Percentiles rank a stretch among this genome's conserved stretches.
These are phyloP conservation scores for Dactylellina drechsleri DNA, from an alignment of 2,329 filamentous ascomycete genomes.

Conservation along the genomic window DNA sequence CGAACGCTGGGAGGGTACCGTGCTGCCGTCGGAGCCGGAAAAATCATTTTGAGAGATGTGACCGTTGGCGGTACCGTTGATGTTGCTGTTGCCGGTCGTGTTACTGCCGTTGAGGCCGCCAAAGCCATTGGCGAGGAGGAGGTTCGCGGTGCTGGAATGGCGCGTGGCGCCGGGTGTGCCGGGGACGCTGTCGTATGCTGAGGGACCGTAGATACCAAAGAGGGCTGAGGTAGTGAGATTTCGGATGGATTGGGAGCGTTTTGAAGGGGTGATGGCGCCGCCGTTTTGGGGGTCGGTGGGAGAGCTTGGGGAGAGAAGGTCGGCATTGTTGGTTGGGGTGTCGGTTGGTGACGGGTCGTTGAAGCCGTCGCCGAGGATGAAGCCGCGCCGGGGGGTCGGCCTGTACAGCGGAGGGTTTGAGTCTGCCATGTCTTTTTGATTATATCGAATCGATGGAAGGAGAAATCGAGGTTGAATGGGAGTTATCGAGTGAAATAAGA, in stretches of 20 bases:
- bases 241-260: slow-evolving; percentile 78
- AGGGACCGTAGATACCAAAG: slow-evolving; percentile 86
- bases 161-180: slow-evolving; percentile 72
- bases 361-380: slow-evolving; percentile 51
- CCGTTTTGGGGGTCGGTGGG: slow-evolving; percentile 64
- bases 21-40: slow-evolving; percentile 17
- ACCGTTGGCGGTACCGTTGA: slow-evolving; percentile 1
- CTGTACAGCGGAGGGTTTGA: slow-evolving; percentile 43
- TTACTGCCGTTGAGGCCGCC: slow-evolving; percentile 61
- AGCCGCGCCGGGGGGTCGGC: slow-evolving; percentile 43
- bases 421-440: slow-evolving; percentile 28
- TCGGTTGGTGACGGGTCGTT: slow-evolving; percentile 46
- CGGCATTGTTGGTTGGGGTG: slow-evolving; percentile 34
- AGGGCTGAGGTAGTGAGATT: slow-evolving; percentile 91
- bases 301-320: slow-evolving; percentile 51
- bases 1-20: slow-evolving; percentile 51
- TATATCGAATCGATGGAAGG: background rate
- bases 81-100: slow-evolving; percentile 15
- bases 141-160: slow-evolving; percentile 65
- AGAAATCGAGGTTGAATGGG: background rate
- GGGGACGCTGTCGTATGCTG: slow-evolving; percentile 67
- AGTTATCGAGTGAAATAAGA: background rate
- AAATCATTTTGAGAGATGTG: slow-evolving; percentile 26
- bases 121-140: slow-evolving; percentile 60
- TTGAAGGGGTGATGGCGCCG: slow-evolving; percentile 62